Evolutionary conservation across 805 yeast genomes (phyloP).

Genomic region (Grigorovia transvaalensis): DNA sequence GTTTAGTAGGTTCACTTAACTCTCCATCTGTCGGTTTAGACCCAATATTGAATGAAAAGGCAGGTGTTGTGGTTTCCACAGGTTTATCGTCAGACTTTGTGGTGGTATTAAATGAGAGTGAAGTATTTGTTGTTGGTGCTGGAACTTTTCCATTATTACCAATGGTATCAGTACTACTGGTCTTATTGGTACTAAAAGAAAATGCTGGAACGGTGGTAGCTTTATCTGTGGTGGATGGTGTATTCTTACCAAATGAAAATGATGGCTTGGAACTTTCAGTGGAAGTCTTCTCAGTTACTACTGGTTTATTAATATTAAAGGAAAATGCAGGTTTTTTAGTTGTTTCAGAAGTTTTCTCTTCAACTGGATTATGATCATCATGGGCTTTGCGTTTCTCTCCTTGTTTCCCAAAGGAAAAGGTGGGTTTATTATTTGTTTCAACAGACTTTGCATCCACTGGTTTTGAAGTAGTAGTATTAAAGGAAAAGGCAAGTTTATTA

Average conservation of each 20-base stretch:
- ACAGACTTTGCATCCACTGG: neutral
- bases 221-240: neutral
- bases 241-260: slow-evolving; percentile 4
- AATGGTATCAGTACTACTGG: neutral
- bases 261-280: slow-evolving; percentile 3
- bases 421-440: slow-evolving; percentile 1
- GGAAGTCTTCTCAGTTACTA: neutral
- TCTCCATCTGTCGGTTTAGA: neutral
- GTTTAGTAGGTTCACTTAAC: neutral
- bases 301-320: slow-evolving; percentile 1
- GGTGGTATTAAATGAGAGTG: slow-evolving; percentile 2
- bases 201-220: neutral
- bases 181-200: slow-evolving; percentile 3
- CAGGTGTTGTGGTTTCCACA: slow-evolving; percentile 2
- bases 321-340: slow-evolving; percentile 7
- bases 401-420: slow-evolving; percentile 5
- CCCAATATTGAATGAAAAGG: slow-evolving; percentile 7
- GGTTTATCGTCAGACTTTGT: neutral
- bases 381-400: no score
- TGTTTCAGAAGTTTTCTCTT: neutral
- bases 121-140: neutral
- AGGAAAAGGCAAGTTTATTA: slow-evolving; percentile 8
- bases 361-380: no score
- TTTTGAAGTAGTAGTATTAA: neutral
- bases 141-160: neutral